A percentile compares a stretch with the other conserved stretches of the same genome.
These are phyloP conservation scores for Leucocoprinus leucothites DNA, from an alignment of 768 basidiomycete species.

Conservation along the genomic window DNA sequence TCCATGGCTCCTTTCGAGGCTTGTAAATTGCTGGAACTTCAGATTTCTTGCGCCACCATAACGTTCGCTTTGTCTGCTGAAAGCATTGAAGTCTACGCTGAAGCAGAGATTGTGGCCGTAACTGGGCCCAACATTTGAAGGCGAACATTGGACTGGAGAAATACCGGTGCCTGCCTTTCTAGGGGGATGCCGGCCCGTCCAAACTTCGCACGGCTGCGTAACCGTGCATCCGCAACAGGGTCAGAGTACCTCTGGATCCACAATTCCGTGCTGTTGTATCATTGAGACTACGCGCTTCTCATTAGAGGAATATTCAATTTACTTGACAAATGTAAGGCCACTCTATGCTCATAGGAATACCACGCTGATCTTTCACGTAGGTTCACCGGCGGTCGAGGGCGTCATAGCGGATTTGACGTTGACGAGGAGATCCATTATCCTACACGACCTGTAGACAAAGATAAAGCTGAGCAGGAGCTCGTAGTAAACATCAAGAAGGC, in stretches of 20 bases:
- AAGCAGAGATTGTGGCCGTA: conserved; percentile 1
- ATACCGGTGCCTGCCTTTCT: not conserved
- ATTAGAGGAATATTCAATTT: not conserved
- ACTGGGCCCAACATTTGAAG: not conserved
- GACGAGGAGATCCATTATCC: conserved; percentile 91
- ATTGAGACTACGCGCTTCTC: not conserved
- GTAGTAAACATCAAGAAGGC: conserved; percentile 98
- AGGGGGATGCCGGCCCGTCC: not conserved
- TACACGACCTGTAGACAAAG: conserved; percentile 96
- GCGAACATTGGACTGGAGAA: conserved; percentile 7
- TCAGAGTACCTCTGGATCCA: not conserved
- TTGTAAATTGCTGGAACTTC: conserved; percentile 50
- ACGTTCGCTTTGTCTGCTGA: conserved; percentile 10
- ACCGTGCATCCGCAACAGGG: not conserved
- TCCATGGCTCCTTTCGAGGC: conserved; percentile 55
- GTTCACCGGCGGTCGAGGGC: conserved; percentile 36
- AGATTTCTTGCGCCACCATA: conserved; percentile 18
- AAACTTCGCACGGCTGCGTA: conserved; percentile 11
- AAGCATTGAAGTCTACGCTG: conserved; percentile 4
- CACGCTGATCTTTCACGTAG: conserved; percentile 20
- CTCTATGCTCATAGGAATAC: not conserved
- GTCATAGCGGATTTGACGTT: conserved; percentile 54
- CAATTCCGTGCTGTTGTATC: not conserved
- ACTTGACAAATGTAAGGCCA: conserved; percentile 5
- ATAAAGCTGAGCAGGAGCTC: conserved; percentile 94